A percentile compares a stretch with the other conserved stretches of the same genome.
phyloP scores from a whole-genome alignment of 2,329 filamentous ascomycete genomes.

The Nothopassalora personata region DNA sequence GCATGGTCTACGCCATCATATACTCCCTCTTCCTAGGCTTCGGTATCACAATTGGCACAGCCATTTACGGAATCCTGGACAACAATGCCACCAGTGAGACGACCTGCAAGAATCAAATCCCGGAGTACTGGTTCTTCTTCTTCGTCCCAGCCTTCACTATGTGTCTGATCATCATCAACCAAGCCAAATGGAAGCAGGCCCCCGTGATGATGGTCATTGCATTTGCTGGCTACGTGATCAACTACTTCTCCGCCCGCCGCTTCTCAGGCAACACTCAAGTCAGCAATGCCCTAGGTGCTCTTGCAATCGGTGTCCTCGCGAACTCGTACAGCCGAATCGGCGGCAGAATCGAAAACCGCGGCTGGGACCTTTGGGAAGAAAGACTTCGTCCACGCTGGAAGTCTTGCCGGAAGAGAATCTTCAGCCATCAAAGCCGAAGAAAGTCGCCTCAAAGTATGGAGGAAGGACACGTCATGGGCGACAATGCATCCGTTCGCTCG shows the following conservation, averaged over 20 bases:
- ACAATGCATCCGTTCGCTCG: conserved; percentile 22
- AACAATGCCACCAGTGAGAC: conserved; percentile 42
- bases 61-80: conserved; percentile 46
- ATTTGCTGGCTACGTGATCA: conserved; percentile 67
- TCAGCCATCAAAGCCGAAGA: conserved; percentile 24
- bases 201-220: conserved; percentile 72
- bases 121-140: conserved; percentile 56
- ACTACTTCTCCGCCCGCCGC: conserved; percentile 63
- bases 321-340: conserved; percentile 73
- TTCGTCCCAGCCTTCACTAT: conserved; percentile 71
- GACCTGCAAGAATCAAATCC: conserved; percentile 43
- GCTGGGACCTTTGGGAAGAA: conserved; percentile 51
- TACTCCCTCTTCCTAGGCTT: conserved; percentile 50
- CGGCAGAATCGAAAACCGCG: conserved; percentile 52
- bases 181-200: conserved; percentile 72
- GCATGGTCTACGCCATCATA: conserved; percentile 51
- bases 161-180: conserved; percentile 72
- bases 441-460: conserved; percentile 26
- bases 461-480: conserved; percentile 23
- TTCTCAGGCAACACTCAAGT: conserved; percentile 69
- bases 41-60: conserved; percentile 48
- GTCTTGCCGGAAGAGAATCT: conserved; percentile 22
- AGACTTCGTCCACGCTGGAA: conserved; percentile 40
- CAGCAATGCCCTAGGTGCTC: conserved; percentile 69
- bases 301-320: conserved; percentile 69